phyloP scores from a whole-genome alignment of 805 yeast genomes.

The Wickerhamiella azyma region DNA sequence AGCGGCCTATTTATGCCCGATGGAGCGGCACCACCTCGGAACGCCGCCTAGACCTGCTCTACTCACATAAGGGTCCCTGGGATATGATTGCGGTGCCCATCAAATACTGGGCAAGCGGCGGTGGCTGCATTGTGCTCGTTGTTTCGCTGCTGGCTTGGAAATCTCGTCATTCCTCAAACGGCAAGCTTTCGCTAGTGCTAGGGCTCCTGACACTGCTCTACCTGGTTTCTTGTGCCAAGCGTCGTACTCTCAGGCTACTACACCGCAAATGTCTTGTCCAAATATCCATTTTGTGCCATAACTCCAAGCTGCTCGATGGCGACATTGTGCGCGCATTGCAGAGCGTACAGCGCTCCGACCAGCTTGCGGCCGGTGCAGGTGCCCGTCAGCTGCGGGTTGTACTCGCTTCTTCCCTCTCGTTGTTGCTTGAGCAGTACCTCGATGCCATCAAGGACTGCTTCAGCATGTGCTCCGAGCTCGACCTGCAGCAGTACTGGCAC shows the following conservation, averaged over 20 bases:
- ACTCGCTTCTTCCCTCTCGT: conserved; percentile 20
- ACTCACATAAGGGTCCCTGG: conserved; percentile 13
- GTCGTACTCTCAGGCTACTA: conserved; percentile 22
- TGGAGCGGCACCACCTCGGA: conserved; percentile 13
- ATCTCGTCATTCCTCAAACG: neutral
- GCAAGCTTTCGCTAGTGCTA: conserved; percentile 17
- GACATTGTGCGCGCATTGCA: conserved; percentile 19
- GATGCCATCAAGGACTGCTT: conserved; percentile 22
- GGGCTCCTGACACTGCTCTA: conserved; percentile 20
- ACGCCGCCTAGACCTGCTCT: conserved; percentile 15
- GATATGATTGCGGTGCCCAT: conserved; percentile 9
- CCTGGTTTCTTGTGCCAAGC: conserved; percentile 24
- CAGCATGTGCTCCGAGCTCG: conserved; percentile 24
- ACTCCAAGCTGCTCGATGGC: conserved; percentile 21
- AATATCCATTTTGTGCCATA: conserved; percentile 17
- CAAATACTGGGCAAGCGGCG: conserved; percentile 24
- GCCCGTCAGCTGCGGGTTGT: conserved; percentile 24
- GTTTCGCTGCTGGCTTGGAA: conserved; percentile 20
- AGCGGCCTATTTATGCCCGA: conserved; percentile 23
- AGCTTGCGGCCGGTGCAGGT: conserved; percentile 19
- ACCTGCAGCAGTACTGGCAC: conserved; percentile 31
- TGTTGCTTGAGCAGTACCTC: conserved; percentile 25
- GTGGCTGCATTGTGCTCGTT: conserved; percentile 26
- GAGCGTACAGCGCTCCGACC: conserved; percentile 23
- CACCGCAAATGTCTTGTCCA: conserved; percentile 21